Conservation (phyloP, 345 rosid species). For the Turnera subulata region DNA sequence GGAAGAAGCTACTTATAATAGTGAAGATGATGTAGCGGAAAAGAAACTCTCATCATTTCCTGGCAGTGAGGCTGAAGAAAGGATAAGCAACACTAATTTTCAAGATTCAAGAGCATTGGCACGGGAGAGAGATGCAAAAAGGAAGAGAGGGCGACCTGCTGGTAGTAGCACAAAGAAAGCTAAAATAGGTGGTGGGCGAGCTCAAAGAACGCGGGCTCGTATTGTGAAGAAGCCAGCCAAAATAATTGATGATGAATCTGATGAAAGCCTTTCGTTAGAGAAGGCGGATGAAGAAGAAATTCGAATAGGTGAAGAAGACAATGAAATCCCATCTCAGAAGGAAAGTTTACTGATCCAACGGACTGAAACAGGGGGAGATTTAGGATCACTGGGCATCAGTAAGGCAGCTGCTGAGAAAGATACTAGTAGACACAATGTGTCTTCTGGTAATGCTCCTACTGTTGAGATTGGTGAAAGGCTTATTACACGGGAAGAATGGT, state of each 20-base stretch:
- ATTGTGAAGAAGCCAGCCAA: conserved; percentile 49
- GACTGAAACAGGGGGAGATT: conserved; percentile 21
- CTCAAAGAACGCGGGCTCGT: conserved; percentile 41
- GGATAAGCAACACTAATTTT: conserved; percentile 4
- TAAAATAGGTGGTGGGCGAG: conserved; percentile 24
- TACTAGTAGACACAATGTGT: conserved; percentile 1
- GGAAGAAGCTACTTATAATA: conserved; percentile 25
- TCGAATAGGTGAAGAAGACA: conserved; percentile 11
- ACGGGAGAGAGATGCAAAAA: conserved; percentile 24
- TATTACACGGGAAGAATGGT: background rate
- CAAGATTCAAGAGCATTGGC: conserved; percentile 15
- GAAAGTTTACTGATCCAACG: conserved; percentile 13
- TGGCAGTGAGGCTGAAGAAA: conserved; percentile 13
- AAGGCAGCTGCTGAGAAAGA: conserved; percentile 24
- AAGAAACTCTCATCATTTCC: conserved; percentile 5
- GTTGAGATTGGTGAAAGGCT: background rate
- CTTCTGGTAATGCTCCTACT: background rate
- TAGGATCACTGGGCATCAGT: conserved; percentile 19
- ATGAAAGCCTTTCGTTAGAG: conserved; percentile 37
- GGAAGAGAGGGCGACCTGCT: conserved; percentile 59
- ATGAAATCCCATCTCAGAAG: conserved; percentile 7
- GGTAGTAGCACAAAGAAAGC: conserved; percentile 38
- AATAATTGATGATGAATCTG: conserved; percentile 46
- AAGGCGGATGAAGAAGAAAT: conserved; percentile 8
- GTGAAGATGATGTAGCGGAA: conserved; percentile 13